Evolutionary conservation across 2,329 filamentous ascomycete species (phyloP).

Genomic region (Dendrostoma leiphaemia): DNA sequence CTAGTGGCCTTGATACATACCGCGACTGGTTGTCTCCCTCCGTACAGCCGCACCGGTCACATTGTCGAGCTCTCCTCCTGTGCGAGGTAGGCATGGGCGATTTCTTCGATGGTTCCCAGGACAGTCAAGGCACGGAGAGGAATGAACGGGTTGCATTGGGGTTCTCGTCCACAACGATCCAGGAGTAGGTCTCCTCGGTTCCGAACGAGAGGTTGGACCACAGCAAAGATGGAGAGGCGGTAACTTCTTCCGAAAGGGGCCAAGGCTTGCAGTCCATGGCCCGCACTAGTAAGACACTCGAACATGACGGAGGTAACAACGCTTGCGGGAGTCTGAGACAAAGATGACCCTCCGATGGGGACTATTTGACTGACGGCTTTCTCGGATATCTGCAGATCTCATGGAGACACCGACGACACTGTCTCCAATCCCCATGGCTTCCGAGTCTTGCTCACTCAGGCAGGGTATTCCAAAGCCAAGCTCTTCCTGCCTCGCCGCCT

Average conservation of each 20-base stretch:
- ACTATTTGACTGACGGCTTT: background rate
- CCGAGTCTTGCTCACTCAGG: background rate
- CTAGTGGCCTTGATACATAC: background rate
- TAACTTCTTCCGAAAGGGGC: background rate
- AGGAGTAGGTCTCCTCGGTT: slow-evolving; percentile 3
- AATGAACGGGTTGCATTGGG: background rate
- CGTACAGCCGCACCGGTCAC: background rate
- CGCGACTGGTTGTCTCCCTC: background rate
- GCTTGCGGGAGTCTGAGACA: background rate
- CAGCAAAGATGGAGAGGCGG: background rate
- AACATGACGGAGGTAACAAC: background rate
- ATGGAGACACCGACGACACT: background rate
- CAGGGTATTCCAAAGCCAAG: background rate
- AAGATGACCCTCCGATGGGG: background rate
- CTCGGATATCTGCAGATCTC: background rate
- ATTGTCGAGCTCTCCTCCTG: background rate
- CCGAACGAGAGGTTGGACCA: background rate
- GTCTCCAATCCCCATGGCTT: background rate
- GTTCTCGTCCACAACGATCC: background rate
- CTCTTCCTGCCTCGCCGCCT: slow-evolving; percentile 4
- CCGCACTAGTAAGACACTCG: background rate
- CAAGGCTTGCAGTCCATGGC: background rate
- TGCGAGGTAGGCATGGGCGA: background rate
- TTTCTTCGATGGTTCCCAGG: background rate
- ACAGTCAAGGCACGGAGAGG: background rate